A percentile compares a stretch with the other conserved stretches of the same genome.
phyloP scores from a whole-genome alignment of 805 yeast species.

The Ogataea allantospora region DNA sequence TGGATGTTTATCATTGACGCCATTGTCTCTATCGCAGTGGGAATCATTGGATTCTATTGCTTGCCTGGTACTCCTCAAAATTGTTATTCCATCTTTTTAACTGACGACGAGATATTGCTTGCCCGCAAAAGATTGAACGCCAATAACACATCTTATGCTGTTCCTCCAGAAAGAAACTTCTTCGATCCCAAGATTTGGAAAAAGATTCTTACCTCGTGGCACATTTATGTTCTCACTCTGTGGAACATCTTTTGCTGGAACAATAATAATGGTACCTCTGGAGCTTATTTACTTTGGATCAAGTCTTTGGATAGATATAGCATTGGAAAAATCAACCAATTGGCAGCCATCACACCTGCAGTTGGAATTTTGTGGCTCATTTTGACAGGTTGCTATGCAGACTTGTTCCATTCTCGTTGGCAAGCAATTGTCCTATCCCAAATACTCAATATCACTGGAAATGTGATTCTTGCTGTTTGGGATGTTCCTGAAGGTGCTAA shows the following conservation, averaged over 20 bases:
- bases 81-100: slow-evolving; percentile 37
- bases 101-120: slow-evolving; percentile 41
- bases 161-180: slow-evolving; percentile 35
- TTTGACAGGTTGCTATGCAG: slow-evolving; percentile 20
- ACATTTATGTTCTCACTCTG: slow-evolving; percentile 22
- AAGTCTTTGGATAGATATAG: slow-evolving; percentile 36
- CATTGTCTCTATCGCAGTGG: slow-evolving; percentile 36
- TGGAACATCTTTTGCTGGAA: slow-evolving; percentile 25
- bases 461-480: slow-evolving; percentile 42
- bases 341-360: slow-evolving; percentile 35
- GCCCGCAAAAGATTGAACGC: slow-evolving; percentile 46
- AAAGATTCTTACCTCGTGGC: slow-evolving; percentile 47
- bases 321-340: slow-evolving; percentile 36
- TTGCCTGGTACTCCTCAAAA: slow-evolving; percentile 48
- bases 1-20: slow-evolving; percentile 56
- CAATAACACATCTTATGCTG: slow-evolving; percentile 22
- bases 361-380: slow-evolving; percentile 18
- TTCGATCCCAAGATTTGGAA: slow-evolving; percentile 40
- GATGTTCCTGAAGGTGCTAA: slow-evolving; percentile 46
- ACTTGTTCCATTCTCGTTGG: slow-evolving; percentile 27
- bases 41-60: slow-evolving; percentile 40
- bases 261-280: slow-evolving; percentile 35
- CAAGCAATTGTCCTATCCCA: slow-evolving; percentile 31
- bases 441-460: slow-evolving; percentile 40
- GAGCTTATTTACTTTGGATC: slow-evolving; percentile 23